Evolutionary conservation across 148 eudicot species (phyloP), one percentile per base, ranked within the genome.

Genomic region (Heliamphora exappendiculata): DNA sequence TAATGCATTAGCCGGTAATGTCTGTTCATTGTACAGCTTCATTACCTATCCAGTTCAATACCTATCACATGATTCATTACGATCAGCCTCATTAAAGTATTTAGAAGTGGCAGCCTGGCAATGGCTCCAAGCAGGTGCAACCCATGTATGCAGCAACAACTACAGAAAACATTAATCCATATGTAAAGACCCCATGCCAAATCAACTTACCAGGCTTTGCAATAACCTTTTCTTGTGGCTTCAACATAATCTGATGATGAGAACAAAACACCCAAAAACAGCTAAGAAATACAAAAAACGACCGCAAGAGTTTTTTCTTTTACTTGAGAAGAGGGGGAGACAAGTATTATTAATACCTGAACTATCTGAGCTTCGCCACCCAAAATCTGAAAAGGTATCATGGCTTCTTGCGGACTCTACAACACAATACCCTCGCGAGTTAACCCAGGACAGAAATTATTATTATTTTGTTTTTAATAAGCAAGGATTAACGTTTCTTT

Each of bases 331-430:
- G 22, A 67, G 24, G 13, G 28, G 36, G 14, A 26, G 47, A 1
- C 7, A 75, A 74, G 37, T 37, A n/a, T 6, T 54, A 17, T 68
- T 58, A 19, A 49, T 70, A 94, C 98, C 97, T 94, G 98, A 76
- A 94, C 95, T 75, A 94, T 94, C 80, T 94, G 98, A 80, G 98
- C 98, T 88, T 94, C 97, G 65, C 96, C 96, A 47, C 98, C 98
- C 80, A 94, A 79, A 71, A 94, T 94, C 83, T 92, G 98, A 75
- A 94, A 94, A 80, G 98, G 91, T 74, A 87, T 92, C 76, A 90
- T 87, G 68, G 93, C 96, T 39, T 94, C 97, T 89, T 94, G 91
- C 59, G 93, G 96, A 79, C 96, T 90, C 98, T 94, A 84, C 50
- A 72, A 65, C 24, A 51, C 24, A 73, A 33, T 42, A 76, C 36